Evolutionary conservation across 331 rosid species (phyloP), one percentile per base, ranked within the genome.

Genomic region (Quercus tomentella): DNA sequence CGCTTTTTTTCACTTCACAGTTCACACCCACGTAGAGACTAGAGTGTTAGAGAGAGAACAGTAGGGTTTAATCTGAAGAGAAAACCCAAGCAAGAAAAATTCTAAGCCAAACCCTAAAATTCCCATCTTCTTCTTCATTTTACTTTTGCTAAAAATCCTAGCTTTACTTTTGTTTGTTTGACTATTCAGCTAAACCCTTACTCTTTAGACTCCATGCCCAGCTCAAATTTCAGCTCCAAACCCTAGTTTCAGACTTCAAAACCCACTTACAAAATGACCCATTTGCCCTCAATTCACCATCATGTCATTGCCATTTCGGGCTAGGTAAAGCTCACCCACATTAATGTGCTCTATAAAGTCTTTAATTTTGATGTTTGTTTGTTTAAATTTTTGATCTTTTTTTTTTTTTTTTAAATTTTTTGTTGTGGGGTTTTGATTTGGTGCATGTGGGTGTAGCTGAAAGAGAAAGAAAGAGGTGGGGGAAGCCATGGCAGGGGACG

Each of bases 401-500:
- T 57, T 55, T 37, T 7, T 33, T 5, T 1, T 5, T 6, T 37
- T 8, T 26, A 26, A 26, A 26, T 26, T 41, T 41, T 9, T 8
- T 41, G 12, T 57, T 18, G 26, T 66, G 62, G 72, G 69, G 62
- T 70, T 9, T 56, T 79, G 75, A 76, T 71, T 82, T 80, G 90
- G 86, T 94, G 96, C 97, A 89, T 91, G 96, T 77, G 86, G 72
- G 82, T 75, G 75, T 81, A 67, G 86, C 65, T 84, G 82, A 82
- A 78, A 37, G 78, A 66, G 54, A 49, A 14, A 49, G 54, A 49
- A 49, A 49, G 17, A 49, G 54, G 54, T 3, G 17, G 54, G 76
- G 72, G 76, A 82, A 87, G 89, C 87, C 86, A 94, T 95, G 99
- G 97, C 89, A 86, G 93, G 93, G 74, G 92, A 88, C 78, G 89